Base-by-base conservation (phyloP, 2,329 filamentous ascomycete genomes). In the Alternaria ethzedia region DNA sequence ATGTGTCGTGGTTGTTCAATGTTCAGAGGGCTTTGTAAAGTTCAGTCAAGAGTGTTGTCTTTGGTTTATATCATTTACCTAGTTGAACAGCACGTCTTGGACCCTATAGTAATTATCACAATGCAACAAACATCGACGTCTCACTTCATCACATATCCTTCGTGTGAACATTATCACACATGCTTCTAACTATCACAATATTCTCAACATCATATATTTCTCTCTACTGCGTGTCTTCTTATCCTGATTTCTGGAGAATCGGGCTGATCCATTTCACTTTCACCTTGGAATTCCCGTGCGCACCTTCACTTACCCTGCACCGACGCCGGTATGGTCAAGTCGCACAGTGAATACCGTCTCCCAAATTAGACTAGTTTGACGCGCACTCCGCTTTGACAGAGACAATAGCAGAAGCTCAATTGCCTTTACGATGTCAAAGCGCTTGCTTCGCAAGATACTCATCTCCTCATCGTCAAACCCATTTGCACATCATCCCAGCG, bases 31-130 rank as follows among this genome's bases (percentile, higher is more conserved):
- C 2, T 5, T 5, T 10, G 9, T n/a, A 41, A 5, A n/a, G 36
- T 4, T 17, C 36, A 10, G 0, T n/a, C 15, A 17, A 17, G 15
- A 17, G 36, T 17, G 0, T n/a, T n/a, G n/a, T n/a, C n/a, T n/a
- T 3, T 41, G 5, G 9, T 41, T 10, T 17, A 10, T 5, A 17
- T 0, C 0, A 0, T 5, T 17, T 0, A n/a, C 36, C 2, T 41
- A n/a, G 8, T 17, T 41, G 8, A 4, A 17, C 17, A 4, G 15
- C 15, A 41, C 6, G 36, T 41, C 36, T 41, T 41, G 36, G 2
- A 36, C 1, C 3, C 2, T 36, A 4, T 4, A 17, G 5, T 41
- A 41, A 3, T n/a, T 10, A 17, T 17, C 15, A 41, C 36, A 41
- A 41, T 17, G 36, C 15, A n/a, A 41, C 36, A 41, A 41, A 41